Evolutionary conservation across 2,329 filamentous ascomycete species (phyloP).

Genomic region (Sclerotinia sclerotiorum): DNA sequence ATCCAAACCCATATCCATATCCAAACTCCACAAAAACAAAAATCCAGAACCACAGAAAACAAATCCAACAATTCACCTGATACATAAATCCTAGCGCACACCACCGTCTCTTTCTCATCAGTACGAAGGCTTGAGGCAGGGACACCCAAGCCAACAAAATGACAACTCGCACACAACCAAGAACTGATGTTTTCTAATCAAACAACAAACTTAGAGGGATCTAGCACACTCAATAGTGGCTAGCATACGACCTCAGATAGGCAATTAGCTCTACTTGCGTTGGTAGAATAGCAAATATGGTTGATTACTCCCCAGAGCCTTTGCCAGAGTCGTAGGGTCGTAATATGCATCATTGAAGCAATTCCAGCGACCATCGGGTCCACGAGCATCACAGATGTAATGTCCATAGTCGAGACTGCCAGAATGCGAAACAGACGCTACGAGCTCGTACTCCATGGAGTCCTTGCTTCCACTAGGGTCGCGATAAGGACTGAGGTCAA

Average conservation of each 20-base stretch:
- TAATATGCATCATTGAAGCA: constrained; percentile 32
- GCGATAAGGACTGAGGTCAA: constrained; percentile 35
- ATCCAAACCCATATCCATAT: too few relatives aligned
- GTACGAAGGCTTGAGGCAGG: constrained; percentile 3
- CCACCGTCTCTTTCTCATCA: neutral
- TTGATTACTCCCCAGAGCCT: constrained; percentile 18
- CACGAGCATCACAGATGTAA: constrained; percentile 33
- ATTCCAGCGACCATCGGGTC: constrained; percentile 31
- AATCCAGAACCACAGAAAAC: constrained; percentile 7
- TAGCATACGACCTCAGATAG: constrained; percentile 3
- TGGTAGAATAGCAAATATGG: constrained; percentile 24
- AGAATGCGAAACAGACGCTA: constrained; percentile 38
- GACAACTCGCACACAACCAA: constrained; percentile 5
- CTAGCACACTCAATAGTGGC: constrained; percentile 5
- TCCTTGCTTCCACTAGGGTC: constrained; percentile 20
- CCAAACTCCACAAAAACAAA: neutral
- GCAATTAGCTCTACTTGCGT: constrained; percentile 19
- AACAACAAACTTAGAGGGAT: constrained; percentile 9
- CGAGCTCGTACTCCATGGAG: constrained; percentile 36
- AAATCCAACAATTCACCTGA: neutral
- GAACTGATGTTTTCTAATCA: constrained; percentile 9
- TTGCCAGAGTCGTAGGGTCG: constrained; percentile 32
- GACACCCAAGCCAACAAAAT: constrained; percentile 7
- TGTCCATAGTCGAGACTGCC: constrained; percentile 32
- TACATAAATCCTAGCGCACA: constrained; percentile 2